Conservation (phyloP, 2,329 filamentous ascomycete species). For the Talaromyces sp. region DNA sequence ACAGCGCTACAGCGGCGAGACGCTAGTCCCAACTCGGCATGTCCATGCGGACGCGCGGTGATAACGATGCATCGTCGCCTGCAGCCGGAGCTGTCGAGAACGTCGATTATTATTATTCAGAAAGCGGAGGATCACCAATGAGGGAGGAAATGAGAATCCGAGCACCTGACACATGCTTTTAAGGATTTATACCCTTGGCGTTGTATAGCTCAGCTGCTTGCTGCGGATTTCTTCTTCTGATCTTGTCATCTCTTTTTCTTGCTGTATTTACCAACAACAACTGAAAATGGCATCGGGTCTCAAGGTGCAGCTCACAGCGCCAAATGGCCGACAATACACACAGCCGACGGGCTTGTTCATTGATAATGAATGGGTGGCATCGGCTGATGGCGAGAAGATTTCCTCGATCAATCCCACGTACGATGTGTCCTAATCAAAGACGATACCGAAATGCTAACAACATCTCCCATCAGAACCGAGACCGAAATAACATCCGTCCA, state of each 20-base stretch:
- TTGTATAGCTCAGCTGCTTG: too few relatives aligned
- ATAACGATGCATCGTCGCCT: constrained; percentile 1
- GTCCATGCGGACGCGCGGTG: constrained; percentile 3
- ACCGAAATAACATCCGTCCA: constrained; percentile 61
- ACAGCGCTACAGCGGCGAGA: constrained; percentile 1
- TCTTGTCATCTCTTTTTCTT: neutral
- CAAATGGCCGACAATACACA: constrained; percentile 32
- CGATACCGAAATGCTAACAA: neutral
- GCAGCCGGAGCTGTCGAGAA: neutral
- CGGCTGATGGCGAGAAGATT: constrained; percentile 31
- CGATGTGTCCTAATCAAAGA: neutral
- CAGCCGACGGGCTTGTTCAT: constrained; percentile 40
- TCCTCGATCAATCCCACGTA: constrained; percentile 29
- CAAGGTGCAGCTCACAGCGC: constrained; percentile 28
- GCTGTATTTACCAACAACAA: neutral
- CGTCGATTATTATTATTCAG: neutral
- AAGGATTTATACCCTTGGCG: neutral
- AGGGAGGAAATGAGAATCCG: neutral
- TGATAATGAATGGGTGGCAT: constrained; percentile 38
- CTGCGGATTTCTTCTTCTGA: neutral
- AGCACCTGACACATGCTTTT: neutral
- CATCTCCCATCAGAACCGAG: constrained; percentile 45
- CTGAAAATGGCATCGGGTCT: constrained; percentile 6
- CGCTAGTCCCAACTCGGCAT: neutral
- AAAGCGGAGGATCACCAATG: neutral